Evolutionary conservation across 352 stramenopile genomes (phyloP).

Genomic region (Elongisporangium prolatum): DNA sequence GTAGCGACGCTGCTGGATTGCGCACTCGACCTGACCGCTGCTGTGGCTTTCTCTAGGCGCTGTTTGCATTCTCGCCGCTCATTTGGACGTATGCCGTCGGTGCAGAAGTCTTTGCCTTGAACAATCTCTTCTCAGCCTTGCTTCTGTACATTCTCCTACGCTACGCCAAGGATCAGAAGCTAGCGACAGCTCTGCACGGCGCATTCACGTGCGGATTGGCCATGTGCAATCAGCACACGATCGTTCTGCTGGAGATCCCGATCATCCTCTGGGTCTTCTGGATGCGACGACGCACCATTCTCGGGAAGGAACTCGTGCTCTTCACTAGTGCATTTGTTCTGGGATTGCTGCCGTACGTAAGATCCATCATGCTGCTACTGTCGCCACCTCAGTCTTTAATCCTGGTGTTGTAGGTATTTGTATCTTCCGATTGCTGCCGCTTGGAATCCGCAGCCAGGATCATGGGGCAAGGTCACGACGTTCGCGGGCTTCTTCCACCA

Average conservation of each 20-base stretch:
- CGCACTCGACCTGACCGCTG: neutral
- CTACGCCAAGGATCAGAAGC: constrained; percentile 23
- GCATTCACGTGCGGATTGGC: constrained; percentile 89
- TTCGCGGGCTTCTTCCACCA: constrained; percentile 89
- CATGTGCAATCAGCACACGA: constrained; percentile 96
- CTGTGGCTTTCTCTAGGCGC: constrained; percentile 20
- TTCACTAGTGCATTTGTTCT: constrained; percentile 57
- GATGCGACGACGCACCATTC: constrained; percentile 25
- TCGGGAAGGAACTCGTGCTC: constrained; percentile 29
- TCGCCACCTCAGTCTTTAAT: neutral
- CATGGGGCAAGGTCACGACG: constrained; percentile 90
- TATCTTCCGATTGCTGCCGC: constrained; percentile 81
- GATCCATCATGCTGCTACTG: neutral
- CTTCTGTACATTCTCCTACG: constrained; percentile 68
- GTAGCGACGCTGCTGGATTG: constrained; percentile 3
- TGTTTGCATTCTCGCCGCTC: constrained; percentile 92
- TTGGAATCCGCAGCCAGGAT: constrained; percentile 77
- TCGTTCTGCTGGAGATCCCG: constrained; percentile 89
- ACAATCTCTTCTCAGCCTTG: constrained; percentile 89
- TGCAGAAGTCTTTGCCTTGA: constrained; percentile 96
- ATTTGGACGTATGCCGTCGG: constrained; percentile 94
- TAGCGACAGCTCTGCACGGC: constrained; percentile 35
- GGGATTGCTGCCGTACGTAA: constrained; percentile 77
- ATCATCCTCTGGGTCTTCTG: constrained; percentile 79
- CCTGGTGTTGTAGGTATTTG: constrained; percentile 18